phyloP scores from a whole-genome alignment of 73 alveolate genomes.

The Breviolum minutum region DNA sequence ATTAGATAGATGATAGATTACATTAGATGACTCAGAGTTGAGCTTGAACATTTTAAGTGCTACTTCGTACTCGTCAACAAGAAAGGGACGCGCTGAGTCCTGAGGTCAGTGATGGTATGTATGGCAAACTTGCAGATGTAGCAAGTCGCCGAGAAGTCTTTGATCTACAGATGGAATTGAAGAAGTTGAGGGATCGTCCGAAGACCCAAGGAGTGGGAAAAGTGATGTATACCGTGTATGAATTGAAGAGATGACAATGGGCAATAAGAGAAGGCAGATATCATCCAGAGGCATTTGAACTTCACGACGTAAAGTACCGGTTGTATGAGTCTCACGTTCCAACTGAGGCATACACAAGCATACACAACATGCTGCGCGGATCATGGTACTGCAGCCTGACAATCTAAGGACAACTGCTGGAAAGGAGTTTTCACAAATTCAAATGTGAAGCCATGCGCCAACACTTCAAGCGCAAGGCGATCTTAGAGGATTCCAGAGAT shows the following conservation, averaged over 20 bases:
- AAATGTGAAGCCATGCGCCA: conserved; percentile 65
- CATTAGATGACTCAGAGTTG: background rate
- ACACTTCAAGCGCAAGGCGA: conserved; percentile 64
- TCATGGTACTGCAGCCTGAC: no score
- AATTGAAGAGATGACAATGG: background rate
- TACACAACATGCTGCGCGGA: no score
- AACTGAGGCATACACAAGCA: no score
- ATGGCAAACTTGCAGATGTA: conserved; percentile 37
- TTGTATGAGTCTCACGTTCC: no score
- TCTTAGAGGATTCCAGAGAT: background rate
- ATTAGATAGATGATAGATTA: no score
- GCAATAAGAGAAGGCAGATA: no score
- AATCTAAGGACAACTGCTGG: conserved; percentile 22
- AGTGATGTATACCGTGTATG: background rate
- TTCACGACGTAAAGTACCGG: no score
- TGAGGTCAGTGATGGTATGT: conserved; percentile 62
- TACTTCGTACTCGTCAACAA: background rate
- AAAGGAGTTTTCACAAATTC: conserved; percentile 36
- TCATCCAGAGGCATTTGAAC: no score
- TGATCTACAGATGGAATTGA: conserved; percentile 39
- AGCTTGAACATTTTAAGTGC: background rate
- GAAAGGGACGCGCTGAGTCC: background rate
- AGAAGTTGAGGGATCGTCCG: conserved; percentile 11
- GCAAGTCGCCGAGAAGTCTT: conserved; percentile 33
- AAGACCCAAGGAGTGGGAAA: background rate